Conservation (phyloP, 257 asterid genomes). For the Paraleonurus japonicus region DNA sequence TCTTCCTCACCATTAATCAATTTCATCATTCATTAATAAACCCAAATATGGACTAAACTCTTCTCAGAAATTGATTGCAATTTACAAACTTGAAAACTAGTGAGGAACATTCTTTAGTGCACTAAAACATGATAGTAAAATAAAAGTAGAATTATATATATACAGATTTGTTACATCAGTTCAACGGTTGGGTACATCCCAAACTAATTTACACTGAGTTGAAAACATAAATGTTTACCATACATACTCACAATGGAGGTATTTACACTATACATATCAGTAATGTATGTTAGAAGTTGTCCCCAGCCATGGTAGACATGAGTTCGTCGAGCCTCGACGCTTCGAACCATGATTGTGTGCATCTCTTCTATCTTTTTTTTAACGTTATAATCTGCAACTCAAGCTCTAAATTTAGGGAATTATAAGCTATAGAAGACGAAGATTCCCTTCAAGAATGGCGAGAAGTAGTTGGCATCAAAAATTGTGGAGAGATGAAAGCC, state of each 20-base stretch:
- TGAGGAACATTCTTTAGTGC: too few relatives aligned
- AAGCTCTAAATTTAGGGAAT: constrained; percentile 12
- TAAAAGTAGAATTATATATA: background rate
- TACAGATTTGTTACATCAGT: constrained; percentile 12
- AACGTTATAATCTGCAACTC: background rate
- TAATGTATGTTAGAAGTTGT: constrained; percentile 23
- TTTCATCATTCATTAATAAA: too few relatives aligned
- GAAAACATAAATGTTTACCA: constrained; percentile 14
- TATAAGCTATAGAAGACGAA: background rate
- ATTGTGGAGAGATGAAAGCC: constrained; percentile 80
- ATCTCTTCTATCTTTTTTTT: constrained; percentile 2
- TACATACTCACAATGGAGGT: constrained; percentile 29
- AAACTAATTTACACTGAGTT: constrained; percentile 35
- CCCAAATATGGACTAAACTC: too few relatives aligned
- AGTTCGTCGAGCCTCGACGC: constrained; percentile 26
- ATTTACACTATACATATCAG: constrained; percentile 39
- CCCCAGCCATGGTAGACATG: constrained; percentile 23
- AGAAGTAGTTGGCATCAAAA: constrained; percentile 43
- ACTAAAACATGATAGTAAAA: background rate
- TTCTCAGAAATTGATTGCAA: too few relatives aligned
- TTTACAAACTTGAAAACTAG: too few relatives aligned
- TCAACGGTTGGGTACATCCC: background rate
- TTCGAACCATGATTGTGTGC: constrained; percentile 15
- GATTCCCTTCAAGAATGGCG: constrained; percentile 13
- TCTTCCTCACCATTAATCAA: too few relatives aligned